These are phyloP conservation scores for Apodospora peruviana DNA, from an alignment of 495 filamentous ascomycete genomes.

Conservation along the genomic window DNA sequence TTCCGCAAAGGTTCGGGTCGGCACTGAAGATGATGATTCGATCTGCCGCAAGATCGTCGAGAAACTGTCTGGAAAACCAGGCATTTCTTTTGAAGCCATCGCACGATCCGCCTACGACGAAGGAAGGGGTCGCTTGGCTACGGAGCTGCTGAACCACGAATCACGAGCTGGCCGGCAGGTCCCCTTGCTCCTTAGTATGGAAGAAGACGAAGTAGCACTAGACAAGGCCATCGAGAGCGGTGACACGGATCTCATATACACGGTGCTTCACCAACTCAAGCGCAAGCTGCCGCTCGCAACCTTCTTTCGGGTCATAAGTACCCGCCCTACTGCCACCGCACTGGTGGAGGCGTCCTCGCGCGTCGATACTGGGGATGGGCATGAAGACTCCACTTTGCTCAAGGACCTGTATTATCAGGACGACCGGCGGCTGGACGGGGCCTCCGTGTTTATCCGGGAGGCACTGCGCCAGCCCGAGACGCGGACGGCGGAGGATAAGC, in stretches of 20 bases:
- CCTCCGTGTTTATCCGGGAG: constrained; percentile 79
- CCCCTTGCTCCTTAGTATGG: constrained; percentile 89
- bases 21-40: constrained; percentile 77
- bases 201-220: constrained; percentile 89
- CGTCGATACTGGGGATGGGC: constrained; percentile 19
- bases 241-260: constrained; percentile 86
- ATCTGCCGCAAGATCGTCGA: constrained; percentile 84
- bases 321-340: constrained; percentile 78
- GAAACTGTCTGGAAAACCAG: constrained; percentile 77
- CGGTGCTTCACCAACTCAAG: constrained; percentile 81
- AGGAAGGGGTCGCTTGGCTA: constrained; percentile 79
- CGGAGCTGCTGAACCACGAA: constrained; percentile 86
- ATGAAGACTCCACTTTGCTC: constrained; percentile 71
- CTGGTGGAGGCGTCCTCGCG: constrained; percentile 79
- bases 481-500: constrained; percentile 64
- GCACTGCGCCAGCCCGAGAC: constrained; percentile 62
- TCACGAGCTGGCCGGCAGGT: constrained; percentile 92
- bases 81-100: constrained; percentile 91
- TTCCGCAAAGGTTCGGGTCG: constrained; percentile 82
- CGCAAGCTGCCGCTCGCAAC: constrained; percentile 83
- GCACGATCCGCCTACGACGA: constrained; percentile 95
- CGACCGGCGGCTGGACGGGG: constrained; percentile 83
- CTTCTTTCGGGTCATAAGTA: constrained; percentile 91
- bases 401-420: constrained; percentile 99
- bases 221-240: constrained; percentile 97